A percentile compares a stretch with the other conserved stretches of the same genome.
phyloP scores from a whole-genome alignment of 345 rosid species.

The Euphorbia lathyris region DNA sequence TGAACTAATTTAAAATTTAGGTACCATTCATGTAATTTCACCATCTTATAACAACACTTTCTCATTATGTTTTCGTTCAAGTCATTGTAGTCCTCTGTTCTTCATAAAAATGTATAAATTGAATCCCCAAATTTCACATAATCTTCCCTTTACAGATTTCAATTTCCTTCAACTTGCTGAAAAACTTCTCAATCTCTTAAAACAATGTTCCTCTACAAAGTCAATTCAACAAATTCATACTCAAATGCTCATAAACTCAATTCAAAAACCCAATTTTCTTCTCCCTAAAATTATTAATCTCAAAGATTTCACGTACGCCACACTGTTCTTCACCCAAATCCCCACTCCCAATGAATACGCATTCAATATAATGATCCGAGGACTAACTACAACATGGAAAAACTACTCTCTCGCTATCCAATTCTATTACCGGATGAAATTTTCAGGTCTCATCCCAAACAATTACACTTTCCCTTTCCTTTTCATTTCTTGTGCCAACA shows the following conservation, averaged over 20 bases:
- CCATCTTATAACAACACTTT: too few species aligned
- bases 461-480: slow-evolving; percentile 77
- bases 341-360: slow-evolving; percentile 60
- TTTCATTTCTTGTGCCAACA: slow-evolving; percentile 59
- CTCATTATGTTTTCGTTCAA: too few species aligned
- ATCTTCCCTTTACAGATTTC: not conserved
- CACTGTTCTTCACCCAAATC: slow-evolving; percentile 51
- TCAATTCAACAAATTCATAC: slow-evolving; percentile 59
- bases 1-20: too few species aligned
- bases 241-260: slow-evolving; percentile 52
- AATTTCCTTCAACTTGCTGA: slow-evolving; percentile 1
- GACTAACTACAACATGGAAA: too few species aligned
- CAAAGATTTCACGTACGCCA: slow-evolving; percentile 53
- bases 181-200: slow-evolving; percentile 38
- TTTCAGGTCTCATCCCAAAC: slow-evolving; percentile 49
- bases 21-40: too few species aligned
- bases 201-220: slow-evolving; percentile 38
- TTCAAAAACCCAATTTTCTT: slow-evolving; percentile 55
- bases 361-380: slow-evolving; percentile 80
- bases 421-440: slow-evolving; percentile 54
- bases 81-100: too few species aligned
- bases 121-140: slow-evolving; percentile 1
- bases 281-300: slow-evolving; percentile 63
- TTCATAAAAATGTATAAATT: too few species aligned
- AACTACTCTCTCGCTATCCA: slow-evolving; percentile 40